phyloP scores from a whole-genome alignment of 768 basidiomycete species.

The Russula foetens region DNA sequence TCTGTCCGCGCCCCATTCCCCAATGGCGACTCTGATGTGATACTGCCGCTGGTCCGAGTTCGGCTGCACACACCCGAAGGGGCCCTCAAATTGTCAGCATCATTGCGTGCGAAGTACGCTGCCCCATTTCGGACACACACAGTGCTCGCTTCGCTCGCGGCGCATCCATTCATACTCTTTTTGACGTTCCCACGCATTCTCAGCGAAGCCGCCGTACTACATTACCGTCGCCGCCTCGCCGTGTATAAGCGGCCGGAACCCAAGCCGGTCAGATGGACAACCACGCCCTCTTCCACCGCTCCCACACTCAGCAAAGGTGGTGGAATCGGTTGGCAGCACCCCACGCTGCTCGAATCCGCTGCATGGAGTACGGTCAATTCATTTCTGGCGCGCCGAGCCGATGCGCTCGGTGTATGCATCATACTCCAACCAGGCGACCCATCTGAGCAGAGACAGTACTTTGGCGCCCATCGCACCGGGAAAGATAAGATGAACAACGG shows the following conservation, averaged over 20 bases:
- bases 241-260: background rate
- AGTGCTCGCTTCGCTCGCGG: constrained; percentile 32
- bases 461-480: background rate
- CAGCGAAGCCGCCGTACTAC: background rate
- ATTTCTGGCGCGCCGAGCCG: constrained; percentile 35
- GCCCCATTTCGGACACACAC: constrained; percentile 18
- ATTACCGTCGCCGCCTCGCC: background rate
- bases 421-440: constrained; percentile 32
- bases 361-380: background rate
- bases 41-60: constrained; percentile 31
- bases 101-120: constrained; percentile 25
- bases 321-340: background rate
- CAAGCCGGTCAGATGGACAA: background rate
- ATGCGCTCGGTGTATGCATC: constrained; percentile 31
- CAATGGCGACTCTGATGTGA: constrained; percentile 1
- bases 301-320: background rate
- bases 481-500: background rate
- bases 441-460: background rate
- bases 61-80: constrained; percentile 28
- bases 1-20: constrained; percentile 29
- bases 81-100: constrained; percentile 45
- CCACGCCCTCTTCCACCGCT: background rate
- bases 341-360: background rate
- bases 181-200: constrained; percentile 6
- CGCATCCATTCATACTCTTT: constrained; percentile 46